Conservation (phyloP, 441 rosid species). For the Lagerstroemia fauriei region DNA sequence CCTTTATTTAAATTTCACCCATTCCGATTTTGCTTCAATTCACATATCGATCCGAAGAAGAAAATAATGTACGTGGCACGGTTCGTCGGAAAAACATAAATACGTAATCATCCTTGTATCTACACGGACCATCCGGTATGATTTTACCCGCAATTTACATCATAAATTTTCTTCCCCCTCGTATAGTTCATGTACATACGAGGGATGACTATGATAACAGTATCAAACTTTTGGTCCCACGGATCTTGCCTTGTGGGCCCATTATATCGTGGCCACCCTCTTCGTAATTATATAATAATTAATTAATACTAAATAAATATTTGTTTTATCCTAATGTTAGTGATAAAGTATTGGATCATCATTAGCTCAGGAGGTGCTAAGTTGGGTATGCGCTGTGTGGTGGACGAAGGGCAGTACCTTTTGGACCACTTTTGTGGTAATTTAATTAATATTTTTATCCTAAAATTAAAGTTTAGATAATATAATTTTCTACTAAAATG, state of each 20-base stretch:
- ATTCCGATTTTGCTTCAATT: no score
- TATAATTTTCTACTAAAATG: no score
- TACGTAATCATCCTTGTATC: no score
- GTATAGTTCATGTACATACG: no score
- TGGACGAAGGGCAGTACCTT: background rate
- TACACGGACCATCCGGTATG: no score
- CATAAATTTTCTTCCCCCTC: no score
- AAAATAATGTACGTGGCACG: no score
- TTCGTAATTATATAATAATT: background rate
- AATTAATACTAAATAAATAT: background rate
- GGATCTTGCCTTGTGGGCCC: conserved; percentile 41
- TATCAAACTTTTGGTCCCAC: conserved; percentile 49
- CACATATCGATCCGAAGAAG: no score
- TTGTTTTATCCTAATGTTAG: background rate
- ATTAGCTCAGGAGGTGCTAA: conserved; percentile 27
- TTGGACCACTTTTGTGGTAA: conserved; percentile 26
- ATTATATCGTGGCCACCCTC: background rate
- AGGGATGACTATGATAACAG: background rate
- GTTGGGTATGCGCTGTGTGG: conserved; percentile 25
- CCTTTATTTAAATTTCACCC: no score
- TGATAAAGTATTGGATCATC: conserved; percentile 26
- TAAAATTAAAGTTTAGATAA: no score
- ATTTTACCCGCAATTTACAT: no score
- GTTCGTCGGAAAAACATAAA: no score
- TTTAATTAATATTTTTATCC: conserved; percentile 10